A percentile compares a stretch with the other conserved stretches of the same genome.
Evolutionary conservation across 805 yeast genomes (phyloP).

Genomic region (Schwanniomyces polymorphus): DNA sequence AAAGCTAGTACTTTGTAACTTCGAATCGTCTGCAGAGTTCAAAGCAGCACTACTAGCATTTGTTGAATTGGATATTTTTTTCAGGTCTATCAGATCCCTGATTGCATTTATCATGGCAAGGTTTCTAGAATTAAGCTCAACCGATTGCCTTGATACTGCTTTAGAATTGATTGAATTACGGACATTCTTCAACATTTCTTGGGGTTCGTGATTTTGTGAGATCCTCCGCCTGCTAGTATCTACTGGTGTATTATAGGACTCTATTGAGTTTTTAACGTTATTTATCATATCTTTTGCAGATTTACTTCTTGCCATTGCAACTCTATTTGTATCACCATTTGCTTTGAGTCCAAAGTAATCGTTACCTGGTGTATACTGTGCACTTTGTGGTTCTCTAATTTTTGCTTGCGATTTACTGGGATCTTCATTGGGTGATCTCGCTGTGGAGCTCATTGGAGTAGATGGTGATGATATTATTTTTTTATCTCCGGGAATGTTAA

Average conservation of each 20-base stretch:
- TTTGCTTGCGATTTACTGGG: neutral
- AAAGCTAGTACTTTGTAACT: neutral
- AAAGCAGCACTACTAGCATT: neutral
- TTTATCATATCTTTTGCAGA: slow-evolving; percentile 25
- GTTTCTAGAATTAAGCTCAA: slow-evolving; percentile 16
- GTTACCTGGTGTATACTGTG: neutral
- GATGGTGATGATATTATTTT: neutral
- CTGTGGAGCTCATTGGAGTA: neutral
- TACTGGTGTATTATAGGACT: slow-evolving; percentile 14
- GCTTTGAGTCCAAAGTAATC: neutral
- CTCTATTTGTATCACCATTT: neutral
- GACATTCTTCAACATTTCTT: slow-evolving; percentile 31
- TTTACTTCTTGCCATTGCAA: neutral
- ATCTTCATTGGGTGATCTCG: neutral
- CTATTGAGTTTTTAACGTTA: slow-evolving; percentile 23
- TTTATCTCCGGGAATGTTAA: neutral
- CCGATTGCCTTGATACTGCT: slow-evolving; percentile 12
- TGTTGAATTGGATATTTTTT: slow-evolving; percentile 16
- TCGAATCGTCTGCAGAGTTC: slow-evolving; percentile 4
- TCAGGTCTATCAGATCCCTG: slow-evolving; percentile 37
- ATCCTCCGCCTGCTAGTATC: slow-evolving; percentile 8
- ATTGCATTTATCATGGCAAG: slow-evolving; percentile 28
- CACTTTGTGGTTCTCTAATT: neutral
- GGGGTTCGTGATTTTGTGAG: slow-evolving; percentile 22
- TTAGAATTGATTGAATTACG: slow-evolving; percentile 31